Percentiles rank a stretch among this genome's conserved stretches.
Conservation (phyloP, 202 grass and related monocot genomes). For the Panicum virgatum region DNA sequence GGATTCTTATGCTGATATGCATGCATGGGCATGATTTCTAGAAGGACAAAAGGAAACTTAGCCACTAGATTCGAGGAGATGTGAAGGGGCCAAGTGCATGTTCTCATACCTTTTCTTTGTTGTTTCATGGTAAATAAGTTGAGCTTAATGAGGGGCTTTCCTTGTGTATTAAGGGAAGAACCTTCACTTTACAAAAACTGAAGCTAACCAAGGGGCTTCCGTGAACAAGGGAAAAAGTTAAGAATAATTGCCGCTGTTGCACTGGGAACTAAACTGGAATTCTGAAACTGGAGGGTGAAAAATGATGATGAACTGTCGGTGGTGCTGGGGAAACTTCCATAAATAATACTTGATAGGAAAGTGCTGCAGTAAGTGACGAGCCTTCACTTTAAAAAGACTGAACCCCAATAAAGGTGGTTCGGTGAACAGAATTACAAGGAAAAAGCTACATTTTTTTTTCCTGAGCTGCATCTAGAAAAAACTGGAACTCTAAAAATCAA, state of each 20-base stretch:
- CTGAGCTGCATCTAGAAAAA: neutral
- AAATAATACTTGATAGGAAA: neutral
- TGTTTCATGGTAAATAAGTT: conserved; percentile 43
- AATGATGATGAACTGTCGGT: neutral
- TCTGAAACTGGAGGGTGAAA: conserved; percentile 11
- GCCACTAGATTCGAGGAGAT: conserved; percentile 49
- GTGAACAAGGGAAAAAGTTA: conserved; percentile 11
- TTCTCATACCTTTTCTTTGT: conserved; percentile 42
- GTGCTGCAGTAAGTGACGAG: conserved; percentile 51
- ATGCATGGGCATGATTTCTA: conserved; percentile 56
- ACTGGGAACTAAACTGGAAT: neutral
- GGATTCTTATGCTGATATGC: conserved; percentile 45
- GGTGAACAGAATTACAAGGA: conserved; percentile 6
- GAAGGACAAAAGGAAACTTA: conserved; percentile 45
- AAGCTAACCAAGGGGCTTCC: conserved; percentile 28
- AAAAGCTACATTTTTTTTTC: neutral
- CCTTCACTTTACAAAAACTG: conserved; percentile 54
- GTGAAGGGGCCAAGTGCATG: conserved; percentile 37
- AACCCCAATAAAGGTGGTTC: conserved; percentile 13
- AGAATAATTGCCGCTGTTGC: neutral
- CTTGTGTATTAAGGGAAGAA: conserved; percentile 87
- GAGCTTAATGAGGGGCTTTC: conserved; percentile 47
- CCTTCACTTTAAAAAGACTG: conserved; percentile 39
- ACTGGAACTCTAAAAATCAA: conserved; percentile 17
- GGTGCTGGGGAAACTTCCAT: neutral